Base-by-base conservation (phyloP, 305 asterid species). In the Ajuga reptans region DNA sequence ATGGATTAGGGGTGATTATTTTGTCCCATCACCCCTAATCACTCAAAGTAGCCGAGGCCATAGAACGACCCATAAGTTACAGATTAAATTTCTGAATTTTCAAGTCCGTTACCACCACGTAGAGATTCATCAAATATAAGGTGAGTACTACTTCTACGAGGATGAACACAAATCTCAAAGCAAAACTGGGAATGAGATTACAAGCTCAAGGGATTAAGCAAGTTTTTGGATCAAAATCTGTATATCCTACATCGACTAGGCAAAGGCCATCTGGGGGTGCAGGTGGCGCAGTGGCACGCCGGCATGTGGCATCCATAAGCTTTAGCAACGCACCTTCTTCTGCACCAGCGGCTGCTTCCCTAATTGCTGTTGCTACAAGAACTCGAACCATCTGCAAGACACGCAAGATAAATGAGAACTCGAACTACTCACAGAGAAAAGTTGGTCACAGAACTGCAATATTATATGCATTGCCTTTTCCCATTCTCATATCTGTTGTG, bases 281-380 rank as follows among this genome's bases (percentile, higher is more conserved):
- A 9, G 98, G 98, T 0, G 97, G 97, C 29, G 98, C 95, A 34
- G 98, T 93, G 65, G 98, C 97, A n/a, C 97, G 94, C 71, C 98
- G 79, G 65, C 98, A 93, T 0, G 95, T 84, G 41, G 98, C 96
- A 36, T 87, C 97, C 89, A 89, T 87, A 83, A 93, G 85, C 81
- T 81, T 87, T 72, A 89, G 75, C 83, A 93, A 73, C 14, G 89
- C 84, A 65, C 84, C 91, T 3, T 86, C 95, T 6, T 82, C 92
- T 2, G 97, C 97, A 57, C 96, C 97, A 11, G 99, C 97, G 42
- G 94, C 96, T 21, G 98, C 97, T 83, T 92, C 98, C 75, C 98
- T 84, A 17, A 92, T 78, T 24, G 85, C 86, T 0, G 97, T 93
- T 42, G 97, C 97, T 64, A 93, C 99, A 67, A 93, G 91, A 65